Evolutionary conservation across 345 rosid species (phyloP), one percentile per base, ranked within the genome.

Genomic region (Xanthoceras sorbifolium): DNA sequence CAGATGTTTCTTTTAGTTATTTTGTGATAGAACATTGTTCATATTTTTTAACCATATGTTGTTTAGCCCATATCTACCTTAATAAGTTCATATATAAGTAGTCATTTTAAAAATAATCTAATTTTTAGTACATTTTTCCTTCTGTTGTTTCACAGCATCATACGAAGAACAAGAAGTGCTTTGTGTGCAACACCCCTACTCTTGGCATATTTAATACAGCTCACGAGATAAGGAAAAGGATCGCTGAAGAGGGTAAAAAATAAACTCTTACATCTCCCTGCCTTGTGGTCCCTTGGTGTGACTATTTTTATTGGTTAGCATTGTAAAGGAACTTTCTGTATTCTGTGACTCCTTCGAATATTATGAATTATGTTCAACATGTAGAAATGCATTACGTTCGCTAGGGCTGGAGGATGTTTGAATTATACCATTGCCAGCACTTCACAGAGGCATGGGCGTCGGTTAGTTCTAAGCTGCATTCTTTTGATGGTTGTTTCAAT

Each of bases 141-240:
- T 64, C 7, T 63, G 61, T 26, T 81, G 60, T 1, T 72, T 74
- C n/a, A 18, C 97, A 91, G 94, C 97, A 92, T 82, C 98, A 91
- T 80, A 77, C 87, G 5, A 94, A 84, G 86, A 92, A 87, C 89
- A 92, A 94, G 90, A 92, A 94, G 84, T 94, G 98, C 72, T 94
- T 88, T 67, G 93, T 91, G 11, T 92, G 98, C 90, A 90, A 92
- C 82, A 82, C 89, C 68, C 97, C 97, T n/a, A 92, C 98, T 0
- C 69, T 87, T 72, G 97, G 97, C 40, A 89, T 90, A 67, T 92
- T 94, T 77, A 94, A 92, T 76, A 74, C 94, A 55, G 94, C 98
- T 50, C 91, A 84, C 20, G 97, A 92, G 85, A 91, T 92, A 29
- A 87, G 86, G 64, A 87, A 85, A 80, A 86, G 34, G 83, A 83